Evolutionary conservation across 805 yeast species (phyloP), one percentile per base, ranked within the genome.

Genomic region (Starmerella roubikii): DNA sequence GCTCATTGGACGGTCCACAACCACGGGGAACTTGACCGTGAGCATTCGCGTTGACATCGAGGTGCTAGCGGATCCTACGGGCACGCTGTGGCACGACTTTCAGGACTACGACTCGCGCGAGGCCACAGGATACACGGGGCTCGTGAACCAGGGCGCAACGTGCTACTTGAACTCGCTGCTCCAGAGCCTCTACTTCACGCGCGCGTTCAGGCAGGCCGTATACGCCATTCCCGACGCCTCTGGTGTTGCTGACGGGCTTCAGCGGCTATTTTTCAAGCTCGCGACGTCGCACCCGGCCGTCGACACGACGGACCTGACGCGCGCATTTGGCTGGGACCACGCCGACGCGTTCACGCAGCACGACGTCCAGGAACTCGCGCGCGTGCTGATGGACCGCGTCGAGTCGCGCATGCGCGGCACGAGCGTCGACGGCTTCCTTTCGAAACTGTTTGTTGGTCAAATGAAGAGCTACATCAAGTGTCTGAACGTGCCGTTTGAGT

Each of bases 121-220:
- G 51, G 74, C 65, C 37, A 83, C 97, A 0, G 96, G 97, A 0
- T 85, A 68, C 55, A 94, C 85, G 8, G 99, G 99, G 1, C 71
- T 91, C 45, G 78, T 74, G 48, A 91, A 91, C 54, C 99, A 91
- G 62, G 99, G 98, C 46, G 99, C 99, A 2, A 91, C 99, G 0
- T 91, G 99, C 58, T 91, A 91, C 60, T 70, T 91, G 55, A 91
- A 91, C 57, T 88, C 97, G 0, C 66, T 91, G 42, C 60, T 91
- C 38, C 98, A 91, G 58, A 81, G 94, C 10, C 80, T 91, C 50
- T 91, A 68, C 57, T 83, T 83, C 54, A 91, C 98, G 0, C 75
- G 74, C 46, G 64, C 66, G 23, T 91, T 91, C 61, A 69, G 96
- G 46, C 74, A 75, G 51, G 72, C 85, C 40, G 97, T 91, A 2